Percentiles rank a stretch among this genome's conserved stretches.
Evolutionary conservation across 257 asterid genomes (phyloP).

Genomic region (Penstemon newberryi): DNA sequence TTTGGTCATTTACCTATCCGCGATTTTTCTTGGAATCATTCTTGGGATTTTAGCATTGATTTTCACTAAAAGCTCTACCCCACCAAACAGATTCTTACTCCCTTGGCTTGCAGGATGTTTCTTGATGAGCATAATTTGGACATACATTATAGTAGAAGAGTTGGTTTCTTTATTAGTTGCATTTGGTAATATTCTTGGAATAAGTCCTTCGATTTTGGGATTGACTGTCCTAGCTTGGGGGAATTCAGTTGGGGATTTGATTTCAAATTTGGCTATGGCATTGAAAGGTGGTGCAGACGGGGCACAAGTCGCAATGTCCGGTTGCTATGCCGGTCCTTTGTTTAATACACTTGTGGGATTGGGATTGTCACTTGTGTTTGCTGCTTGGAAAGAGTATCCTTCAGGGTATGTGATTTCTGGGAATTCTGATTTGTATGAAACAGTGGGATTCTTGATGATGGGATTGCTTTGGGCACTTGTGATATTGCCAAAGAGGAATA

Average conservation of each 20-base stretch:
- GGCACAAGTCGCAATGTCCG: constrained; percentile 75
- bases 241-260: constrained; percentile 72
- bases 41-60: constrained; percentile 44
- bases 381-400: constrained; percentile 63
- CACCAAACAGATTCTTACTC: constrained; percentile 55
- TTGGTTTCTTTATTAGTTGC: constrained; percentile 58
- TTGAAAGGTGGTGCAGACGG: constrained; percentile 63
- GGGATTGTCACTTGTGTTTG: constrained; percentile 68
- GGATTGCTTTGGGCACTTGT: constrained; percentile 81
- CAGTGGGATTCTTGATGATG: constrained; percentile 68
- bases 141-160: constrained; percentile 67
- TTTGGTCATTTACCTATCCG: constrained; percentile 26
- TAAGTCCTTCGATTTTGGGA: constrained; percentile 69
- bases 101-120: constrained; percentile 71
- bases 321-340: constrained; percentile 83
- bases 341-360: constrained; percentile 72
- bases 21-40: constrained; percentile 38
- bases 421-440: constrained; percentile 53
- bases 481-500: constrained; percentile 58
- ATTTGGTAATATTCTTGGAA: constrained; percentile 58
- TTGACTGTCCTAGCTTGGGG: constrained; percentile 96
- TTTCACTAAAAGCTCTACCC: constrained; percentile 42
- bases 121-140: constrained; percentile 74
- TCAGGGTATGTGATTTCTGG: constrained; percentile 40
- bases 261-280: constrained; percentile 69